A percentile compares a stretch with the other conserved stretches of the same genome.
phyloP scores from a whole-genome alignment of 495 filamentous ascomycete genomes.

The Daldinia vernicosa region DNA sequence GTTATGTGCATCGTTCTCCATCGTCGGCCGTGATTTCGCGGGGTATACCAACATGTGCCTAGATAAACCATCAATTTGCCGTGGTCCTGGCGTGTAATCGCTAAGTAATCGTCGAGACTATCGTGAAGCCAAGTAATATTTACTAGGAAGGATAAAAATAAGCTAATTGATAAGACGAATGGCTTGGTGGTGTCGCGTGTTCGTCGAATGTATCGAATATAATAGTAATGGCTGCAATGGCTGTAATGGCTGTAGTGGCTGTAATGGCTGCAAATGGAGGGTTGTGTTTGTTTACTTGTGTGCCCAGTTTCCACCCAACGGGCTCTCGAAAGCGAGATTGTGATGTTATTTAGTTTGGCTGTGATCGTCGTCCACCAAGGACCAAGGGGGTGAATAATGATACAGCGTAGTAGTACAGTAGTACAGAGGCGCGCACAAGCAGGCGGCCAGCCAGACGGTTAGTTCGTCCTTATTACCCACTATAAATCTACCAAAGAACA shows the following conservation, averaged over 20 bases:
- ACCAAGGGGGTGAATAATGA: slow-evolving; percentile 24
- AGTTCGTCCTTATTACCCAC: slow-evolving; percentile 30
- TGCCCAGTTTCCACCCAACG: slow-evolving; percentile 22
- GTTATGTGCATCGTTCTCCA: slow-evolving; percentile 55
- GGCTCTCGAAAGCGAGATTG: slow-evolving; percentile 39
- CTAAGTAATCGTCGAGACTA: slow-evolving; percentile 3
- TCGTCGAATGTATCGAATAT: slow-evolving; percentile 5
- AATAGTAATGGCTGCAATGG: no score
- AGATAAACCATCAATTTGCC: slow-evolving; percentile 31
- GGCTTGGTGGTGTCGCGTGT: slow-evolving; percentile 22
- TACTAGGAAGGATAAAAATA: slow-evolving; percentile 3
- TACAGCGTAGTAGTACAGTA: slow-evolving; percentile 25
- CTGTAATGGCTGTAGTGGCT: no score
- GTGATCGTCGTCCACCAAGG: slow-evolving; percentile 38
- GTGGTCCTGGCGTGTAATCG: slow-evolving; percentile 11
- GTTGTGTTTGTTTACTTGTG: slow-evolving; percentile 29
- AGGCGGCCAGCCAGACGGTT: slow-evolving; percentile 14
- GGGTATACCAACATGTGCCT: slow-evolving; percentile 35
- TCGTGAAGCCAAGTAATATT: background rate
- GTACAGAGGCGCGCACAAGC: background rate
- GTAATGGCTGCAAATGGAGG: no score
- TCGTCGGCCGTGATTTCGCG: slow-evolving; percentile 42
- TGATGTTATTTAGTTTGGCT: slow-evolving; percentile 40
- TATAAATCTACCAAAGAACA: slow-evolving; percentile 32
- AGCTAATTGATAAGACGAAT: slow-evolving; percentile 9